phyloP scores from a whole-genome alignment of 306 rosid species.

The Trichosanthes truncata region DNA sequence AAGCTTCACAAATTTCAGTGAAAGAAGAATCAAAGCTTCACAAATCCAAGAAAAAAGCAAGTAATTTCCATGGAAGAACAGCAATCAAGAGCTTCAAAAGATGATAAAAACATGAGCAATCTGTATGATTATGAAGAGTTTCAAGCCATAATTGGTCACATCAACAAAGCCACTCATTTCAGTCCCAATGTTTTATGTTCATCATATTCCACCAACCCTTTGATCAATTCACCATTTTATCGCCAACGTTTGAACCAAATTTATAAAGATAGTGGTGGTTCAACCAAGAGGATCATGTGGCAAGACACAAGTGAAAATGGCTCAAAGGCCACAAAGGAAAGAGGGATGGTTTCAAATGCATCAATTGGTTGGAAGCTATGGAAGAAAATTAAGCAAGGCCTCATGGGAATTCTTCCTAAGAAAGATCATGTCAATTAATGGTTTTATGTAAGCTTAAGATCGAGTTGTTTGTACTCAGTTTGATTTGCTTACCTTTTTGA shows the following conservation, averaged over 20 bases:
- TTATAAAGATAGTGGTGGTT: neutral
- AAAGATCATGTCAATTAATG: neutral
- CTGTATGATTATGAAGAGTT: neutral
- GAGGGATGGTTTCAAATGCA: neutral
- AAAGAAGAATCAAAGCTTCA: too few relatives aligned
- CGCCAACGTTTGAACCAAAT: neutral
- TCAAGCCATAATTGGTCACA: neutral
- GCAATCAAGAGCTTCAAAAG: neutral
- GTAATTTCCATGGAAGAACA: neutral
- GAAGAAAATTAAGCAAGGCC: neutral
- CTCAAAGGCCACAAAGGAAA: too few relatives aligned
- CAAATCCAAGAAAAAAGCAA: neutral
- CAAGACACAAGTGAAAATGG: neutral
- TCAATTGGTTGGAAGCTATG: neutral
- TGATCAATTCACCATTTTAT: neutral
- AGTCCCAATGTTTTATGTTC: neutral
- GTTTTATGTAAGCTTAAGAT: neutral
- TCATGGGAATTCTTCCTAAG: constrained; percentile 3
- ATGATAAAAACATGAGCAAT: neutral
- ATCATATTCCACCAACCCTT: neutral
- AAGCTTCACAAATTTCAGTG: too few relatives aligned
- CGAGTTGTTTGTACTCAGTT: too few relatives aligned
- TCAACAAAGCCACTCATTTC: neutral
- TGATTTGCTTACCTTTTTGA: too few relatives aligned
- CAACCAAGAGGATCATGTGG: neutral